Evolutionary conservation across 2,329 filamentous ascomycete species (phyloP), one percentile per base, ranked within the genome.

Genomic region (Emergomyces africanus): DNA sequence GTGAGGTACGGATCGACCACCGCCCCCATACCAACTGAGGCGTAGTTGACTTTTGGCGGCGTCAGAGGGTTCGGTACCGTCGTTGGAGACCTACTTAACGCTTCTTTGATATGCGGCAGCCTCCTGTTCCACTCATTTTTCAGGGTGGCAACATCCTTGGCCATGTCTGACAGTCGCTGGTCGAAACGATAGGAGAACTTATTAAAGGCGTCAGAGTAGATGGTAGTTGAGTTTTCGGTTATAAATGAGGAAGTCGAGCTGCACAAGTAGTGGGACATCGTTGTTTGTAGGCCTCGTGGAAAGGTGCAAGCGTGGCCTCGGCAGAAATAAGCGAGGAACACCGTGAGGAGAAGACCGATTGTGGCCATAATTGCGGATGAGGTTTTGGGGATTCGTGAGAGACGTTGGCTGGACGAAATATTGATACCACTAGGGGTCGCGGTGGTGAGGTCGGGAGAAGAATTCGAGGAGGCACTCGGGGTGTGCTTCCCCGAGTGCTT

Each of bases 31-130:
- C 83, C 83, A 1, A 73, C 67, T 2, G 81, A 80, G 65, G 96
- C 87, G 74, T 85, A 90, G 75, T 96, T 96, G 72, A 90, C 75
- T 59, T 81, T 79, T 57, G 63, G 63, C 2, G 66, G 53, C 56
- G 59, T 28, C 49, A 63, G 57, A 54, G 61, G 59, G 61, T 63
- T 8, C 62, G 60, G 28, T 61, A 60, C 25, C 61, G 62, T 18
- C 46, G 58, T 35, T 2, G 59, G 54, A 30, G 53, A 55, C 25
- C 23, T 28, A n/a, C 50, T 54, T 33, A 62, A 53, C 25, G 57
- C 48, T 55, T 61, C 57, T n/a, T 61, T 60, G 35, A 61, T 49
- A 20, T 59, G 39, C 14, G 61, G 62, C 30, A 63, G 44, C 30
- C 57, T 57, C 23, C 54, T 61, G 46, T 61, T 57, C 57, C 57